Conservation (phyloP, 225 moss, liverwort and hornwort genomes). For the Bryum argenteum region DNA sequence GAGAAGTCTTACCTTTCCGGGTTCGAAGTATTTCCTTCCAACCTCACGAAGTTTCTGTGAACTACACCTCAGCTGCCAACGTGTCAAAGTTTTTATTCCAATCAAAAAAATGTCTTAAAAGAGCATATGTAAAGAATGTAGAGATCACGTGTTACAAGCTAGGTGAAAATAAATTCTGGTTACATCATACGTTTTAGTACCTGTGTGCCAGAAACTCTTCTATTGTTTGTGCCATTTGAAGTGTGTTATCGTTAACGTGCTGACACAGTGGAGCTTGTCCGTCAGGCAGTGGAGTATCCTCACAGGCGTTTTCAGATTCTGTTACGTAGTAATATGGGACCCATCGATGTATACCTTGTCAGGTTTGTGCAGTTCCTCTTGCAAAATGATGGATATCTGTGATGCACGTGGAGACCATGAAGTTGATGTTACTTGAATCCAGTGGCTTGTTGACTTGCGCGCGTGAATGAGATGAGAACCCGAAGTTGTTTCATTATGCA, state of each 20-base stretch:
- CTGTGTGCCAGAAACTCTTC: background rate
- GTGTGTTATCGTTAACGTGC: background rate
- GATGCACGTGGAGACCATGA: conserved; percentile 2
- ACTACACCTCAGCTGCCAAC: too few species aligned
- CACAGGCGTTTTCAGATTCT: conserved; percentile 84
- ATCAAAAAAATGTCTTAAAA: too few species aligned
- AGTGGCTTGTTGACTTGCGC: background rate
- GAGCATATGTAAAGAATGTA: too few species aligned
- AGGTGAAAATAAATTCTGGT: background rate
- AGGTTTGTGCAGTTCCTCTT: conserved; percentile 48
- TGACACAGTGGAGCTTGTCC: conserved; percentile 16
- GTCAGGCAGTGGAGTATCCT: conserved; percentile 84
- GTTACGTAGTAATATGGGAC: conserved; percentile 82
- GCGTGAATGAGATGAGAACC: background rate
- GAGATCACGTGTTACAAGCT: background rate
- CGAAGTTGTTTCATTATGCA: conserved; percentile 20
- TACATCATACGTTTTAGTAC: background rate
- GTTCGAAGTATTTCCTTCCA: background rate
- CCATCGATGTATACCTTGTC: conserved; percentile 87
- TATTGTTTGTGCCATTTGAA: background rate
- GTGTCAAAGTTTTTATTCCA: too few species aligned
- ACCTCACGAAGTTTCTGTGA: too few species aligned
- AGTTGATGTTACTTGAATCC: background rate
- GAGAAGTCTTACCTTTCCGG: background rate
- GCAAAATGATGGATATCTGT: background rate